phyloP scores from a whole-genome alignment of 1,284 basidiomycete species.

The Cryptococcus wingfieldii region DNA sequence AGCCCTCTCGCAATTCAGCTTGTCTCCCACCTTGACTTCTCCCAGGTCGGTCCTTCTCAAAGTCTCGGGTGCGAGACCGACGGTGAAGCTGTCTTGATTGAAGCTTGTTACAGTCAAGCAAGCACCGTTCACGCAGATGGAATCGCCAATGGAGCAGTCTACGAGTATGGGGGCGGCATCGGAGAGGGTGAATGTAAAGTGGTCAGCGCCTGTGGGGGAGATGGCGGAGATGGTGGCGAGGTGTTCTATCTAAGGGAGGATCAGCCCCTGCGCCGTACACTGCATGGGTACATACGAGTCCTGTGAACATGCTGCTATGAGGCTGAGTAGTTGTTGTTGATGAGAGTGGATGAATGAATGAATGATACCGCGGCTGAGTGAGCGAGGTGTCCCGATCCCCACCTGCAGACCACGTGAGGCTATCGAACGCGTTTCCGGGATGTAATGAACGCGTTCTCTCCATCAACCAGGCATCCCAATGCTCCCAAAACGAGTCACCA shows the following conservation, averaged over 20 bases:
- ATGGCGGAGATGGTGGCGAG: slow-evolving; percentile 39
- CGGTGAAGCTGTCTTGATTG: slow-evolving; percentile 72
- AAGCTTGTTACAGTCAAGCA: slow-evolving; percentile 91
- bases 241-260: slow-evolving; percentile 45
- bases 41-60: slow-evolving; percentile 85
- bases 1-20: slow-evolving; percentile 89
- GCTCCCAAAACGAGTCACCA: too few relatives aligned
- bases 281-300: slow-evolving; percentile 32
- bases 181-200: slow-evolving; percentile 79
- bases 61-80: slow-evolving; percentile 95
- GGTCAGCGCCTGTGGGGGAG: slow-evolving; percentile 42
- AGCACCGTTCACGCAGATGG: slow-evolving; percentile 79
- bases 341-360: too few relatives aligned
- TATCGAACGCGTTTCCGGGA: too few relatives aligned
- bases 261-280: neutral
- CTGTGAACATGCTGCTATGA: slow-evolving; percentile 44
- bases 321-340: too few relatives aligned
- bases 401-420: too few relatives aligned
- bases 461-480: too few relatives aligned
- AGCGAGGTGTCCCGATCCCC: too few relatives aligned
- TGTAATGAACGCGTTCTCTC: too few relatives aligned
- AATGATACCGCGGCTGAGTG: too few relatives aligned
- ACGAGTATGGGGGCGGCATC: slow-evolving; percentile 68
- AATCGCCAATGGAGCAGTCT: slow-evolving; percentile 94
- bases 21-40: slow-evolving; percentile 71